These are phyloP conservation scores for Protomyces macrosporus DNA, from an alignment of 1,139 yeast genomes.

Conservation along the genomic window DNA sequence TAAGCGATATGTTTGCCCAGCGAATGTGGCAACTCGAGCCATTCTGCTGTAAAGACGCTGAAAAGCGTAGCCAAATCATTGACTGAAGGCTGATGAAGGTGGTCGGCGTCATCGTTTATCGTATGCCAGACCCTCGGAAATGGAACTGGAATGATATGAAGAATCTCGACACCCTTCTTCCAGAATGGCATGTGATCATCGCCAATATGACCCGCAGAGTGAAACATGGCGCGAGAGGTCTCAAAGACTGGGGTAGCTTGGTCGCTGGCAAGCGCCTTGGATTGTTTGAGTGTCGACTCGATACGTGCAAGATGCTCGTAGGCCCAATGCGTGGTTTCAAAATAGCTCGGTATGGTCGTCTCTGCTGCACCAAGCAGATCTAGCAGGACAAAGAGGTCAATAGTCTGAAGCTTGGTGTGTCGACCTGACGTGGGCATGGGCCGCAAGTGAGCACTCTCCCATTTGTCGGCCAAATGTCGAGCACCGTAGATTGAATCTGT, in stretches of 20 bases:
- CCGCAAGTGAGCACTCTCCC: constrained; percentile 36
- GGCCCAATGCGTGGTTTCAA: constrained; percentile 42
- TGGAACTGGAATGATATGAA: constrained; percentile 49
- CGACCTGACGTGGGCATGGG: constrained; percentile 30
- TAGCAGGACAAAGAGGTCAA: constrained; percentile 47
- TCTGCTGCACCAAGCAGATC: constrained; percentile 48
- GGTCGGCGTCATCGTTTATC: constrained; percentile 13
- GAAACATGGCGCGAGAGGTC: neutral
- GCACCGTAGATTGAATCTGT: constrained; percentile 55
- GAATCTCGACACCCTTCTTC: constrained; percentile 45
- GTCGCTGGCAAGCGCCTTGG: constrained; percentile 10
- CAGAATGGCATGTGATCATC: constrained; percentile 56
- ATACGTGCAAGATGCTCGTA: constrained; percentile 41
- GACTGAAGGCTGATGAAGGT: constrained; percentile 13
- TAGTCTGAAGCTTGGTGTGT: constrained; percentile 35
- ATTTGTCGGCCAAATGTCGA: constrained; percentile 45
- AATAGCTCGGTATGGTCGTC: constrained; percentile 46
- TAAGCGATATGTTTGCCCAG: too few relatives aligned
- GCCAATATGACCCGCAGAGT: constrained; percentile 37
- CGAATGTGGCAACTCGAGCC: constrained; percentile 5
- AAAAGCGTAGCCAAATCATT: constrained; percentile 8
- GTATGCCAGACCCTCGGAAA: constrained; percentile 55
- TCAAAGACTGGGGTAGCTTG: constrained; percentile 7
- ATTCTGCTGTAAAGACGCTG: constrained; percentile 10
- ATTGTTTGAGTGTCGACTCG: constrained; percentile 33